Base-by-base conservation (phyloP, 2,329 filamentous ascomycete species). In the Neospermospora avenae region DNA sequence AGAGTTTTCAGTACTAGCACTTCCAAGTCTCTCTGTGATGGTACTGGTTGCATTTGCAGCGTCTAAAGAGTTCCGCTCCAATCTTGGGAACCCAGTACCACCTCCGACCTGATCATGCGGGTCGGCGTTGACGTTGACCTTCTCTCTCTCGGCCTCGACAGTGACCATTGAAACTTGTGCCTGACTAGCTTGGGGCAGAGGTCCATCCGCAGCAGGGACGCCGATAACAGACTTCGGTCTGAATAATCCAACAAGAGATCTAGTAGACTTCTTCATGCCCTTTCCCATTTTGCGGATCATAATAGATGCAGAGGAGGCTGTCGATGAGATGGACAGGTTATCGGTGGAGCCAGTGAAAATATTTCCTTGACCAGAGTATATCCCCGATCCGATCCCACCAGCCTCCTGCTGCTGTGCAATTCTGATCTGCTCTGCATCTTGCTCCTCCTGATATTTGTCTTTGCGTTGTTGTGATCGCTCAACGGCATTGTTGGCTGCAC, bases 251-350 rank as follows among this genome's bases (percentile, higher is more conserved):
- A 96, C 96, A 57, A 99, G 84, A 24, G 93, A 97, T 51, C 93
- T 84, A 18, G 89, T 89, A 55, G 91, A 88, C 76, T 95, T 96
- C 82, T 96, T 98, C 86, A 98, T 89, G n/a, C 93, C 93, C 66
- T 92, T 91, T 58, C 95, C 95, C 95, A 99, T 99, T 79, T 99
- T 99, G 56, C 95, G 87, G 67, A 99, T 89, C 91, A 96, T 96
- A 69, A 96, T 86, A 31, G 91, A 96, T 35, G 91, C 91, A 20
- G 91, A 96, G 6, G 91, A 96, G 20, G 91, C 91, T 10, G 91
- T 96, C 3, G 91, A 96, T 1, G 90, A 93, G 65, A 96, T 91
- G 14, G 91, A 96, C 46, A 99, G 77, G 68, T 98, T 98, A 75
- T 99, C 95, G 0, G 91, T 98, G 4, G 95, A 99, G 14, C 91